Conservation (phyloP, 148 eudicot species). For the Nepenthes gracilis region DNA sequence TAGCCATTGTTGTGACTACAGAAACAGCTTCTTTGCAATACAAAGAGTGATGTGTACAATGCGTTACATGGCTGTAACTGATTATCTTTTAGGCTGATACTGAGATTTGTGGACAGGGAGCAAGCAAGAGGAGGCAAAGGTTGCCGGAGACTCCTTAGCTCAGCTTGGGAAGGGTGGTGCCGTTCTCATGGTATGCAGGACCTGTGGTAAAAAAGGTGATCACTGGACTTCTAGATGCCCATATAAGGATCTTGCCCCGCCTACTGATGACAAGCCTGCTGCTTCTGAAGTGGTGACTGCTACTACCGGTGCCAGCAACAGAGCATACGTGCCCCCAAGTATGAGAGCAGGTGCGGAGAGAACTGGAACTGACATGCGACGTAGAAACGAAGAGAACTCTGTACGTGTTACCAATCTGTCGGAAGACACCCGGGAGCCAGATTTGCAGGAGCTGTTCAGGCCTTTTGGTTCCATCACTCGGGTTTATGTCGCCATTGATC, state of each 20-base stretch:
- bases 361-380: conserved; percentile 70
- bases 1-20: no score
- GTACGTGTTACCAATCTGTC: conserved; percentile 92
- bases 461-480: conserved; percentile 70
- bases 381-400: conserved; percentile 91
- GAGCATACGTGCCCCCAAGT: conserved; percentile 79
- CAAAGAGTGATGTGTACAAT: no score
- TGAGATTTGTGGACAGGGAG: conserved; percentile 30
- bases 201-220: conserved; percentile 89
- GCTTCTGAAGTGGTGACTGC: conserved; percentile 23
- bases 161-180: conserved; percentile 48
- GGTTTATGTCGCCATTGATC: conserved; percentile 89
- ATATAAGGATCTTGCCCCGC: conserved; percentile 78
- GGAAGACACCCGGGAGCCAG: conserved; percentile 89
- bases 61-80: neutral
- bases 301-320: conserved; percentile 29
- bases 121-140: conserved; percentile 55
- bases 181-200: conserved; percentile 85
- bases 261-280: conserved; percentile 54
- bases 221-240: conserved; percentile 95
- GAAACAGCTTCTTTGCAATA: no score
- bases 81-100: neutral
- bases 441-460: conserved; percentile 76
- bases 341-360: conserved; percentile 65
- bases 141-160: conserved; percentile 41